Percentiles rank a stretch among this genome's conserved stretches.
Evolutionary conservation across 352 stramenopile species (phyloP).

Genomic region (Phytopythium aichiense): DNA sequence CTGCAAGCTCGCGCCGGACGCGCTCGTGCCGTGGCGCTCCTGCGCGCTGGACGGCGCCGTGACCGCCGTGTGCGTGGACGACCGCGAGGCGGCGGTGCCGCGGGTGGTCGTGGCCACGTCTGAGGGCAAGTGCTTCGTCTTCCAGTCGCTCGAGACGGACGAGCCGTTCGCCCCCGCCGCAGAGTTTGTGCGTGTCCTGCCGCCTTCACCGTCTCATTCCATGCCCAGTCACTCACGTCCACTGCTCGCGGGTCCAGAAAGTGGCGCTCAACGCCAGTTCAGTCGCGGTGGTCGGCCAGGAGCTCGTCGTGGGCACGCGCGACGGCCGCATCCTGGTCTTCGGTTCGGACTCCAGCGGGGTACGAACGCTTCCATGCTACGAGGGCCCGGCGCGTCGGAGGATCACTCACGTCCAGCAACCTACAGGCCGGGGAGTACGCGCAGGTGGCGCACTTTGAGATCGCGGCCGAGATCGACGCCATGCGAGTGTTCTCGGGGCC

Average conservation of each 20-base stretch:
- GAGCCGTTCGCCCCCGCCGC: conserved; percentile 48
- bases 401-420: neutral
- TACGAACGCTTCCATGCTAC: conserved; percentile 5
- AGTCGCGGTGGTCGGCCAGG: conserved; percentile 38
- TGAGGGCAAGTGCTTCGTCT: conserved; percentile 63
- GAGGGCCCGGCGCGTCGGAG: too few relatives aligned
- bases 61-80: conserved; percentile 60
- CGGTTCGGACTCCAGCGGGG: conserved; percentile 21
- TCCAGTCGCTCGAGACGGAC: conserved; percentile 44
- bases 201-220: too few relatives aligned
- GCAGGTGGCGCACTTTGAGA: conserved; percentile 46
- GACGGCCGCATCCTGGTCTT: conserved; percentile 63
- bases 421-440: conserved; percentile 43
- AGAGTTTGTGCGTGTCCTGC: conserved; percentile 50
- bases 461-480: conserved; percentile 57
- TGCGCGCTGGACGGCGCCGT: conserved; percentile 67
- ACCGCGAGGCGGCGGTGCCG: conserved; percentile 27
- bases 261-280: conserved; percentile 71
- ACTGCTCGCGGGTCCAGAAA: conserved; percentile 18
- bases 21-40: conserved; percentile 49
- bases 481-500: conserved; percentile 31
- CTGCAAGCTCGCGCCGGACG: conserved; percentile 61
- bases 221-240: too few relatives aligned
- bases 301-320: conserved; percentile 61
- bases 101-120: conserved; percentile 73